Percentiles rank a stretch among this genome's conserved stretches.
Conservation (phyloP, 192 early-diverging fungal species). For the Linnemannia schmuckeri region DNA sequence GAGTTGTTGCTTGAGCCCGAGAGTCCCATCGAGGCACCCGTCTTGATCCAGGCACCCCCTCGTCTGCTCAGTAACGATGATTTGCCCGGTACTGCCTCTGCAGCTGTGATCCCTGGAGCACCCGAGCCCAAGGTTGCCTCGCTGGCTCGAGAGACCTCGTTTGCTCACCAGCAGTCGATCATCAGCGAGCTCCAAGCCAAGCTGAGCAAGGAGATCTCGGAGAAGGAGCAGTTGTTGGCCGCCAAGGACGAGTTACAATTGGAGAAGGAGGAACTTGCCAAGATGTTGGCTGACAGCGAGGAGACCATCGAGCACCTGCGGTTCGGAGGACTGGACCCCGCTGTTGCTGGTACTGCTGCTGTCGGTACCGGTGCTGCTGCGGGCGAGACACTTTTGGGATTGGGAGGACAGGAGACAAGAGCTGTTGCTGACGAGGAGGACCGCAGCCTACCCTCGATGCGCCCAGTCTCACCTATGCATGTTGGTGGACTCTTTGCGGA, state of each 20-base stretch:
- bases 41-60: slow-evolving; percentile 43
- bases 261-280: slow-evolving; percentile 66
- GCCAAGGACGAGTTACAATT: slow-evolving; percentile 37
- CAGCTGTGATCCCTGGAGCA: background rate
- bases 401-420: background rate
- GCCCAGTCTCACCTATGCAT: slow-evolving; percentile 14
- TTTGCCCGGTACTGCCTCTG: background rate
- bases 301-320: slow-evolving; percentile 69
- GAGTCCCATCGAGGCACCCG: slow-evolving; percentile 30
- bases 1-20: slow-evolving; percentile 14
- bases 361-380: background rate
- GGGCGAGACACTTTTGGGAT: background rate
- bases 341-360: background rate
- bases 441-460: background rate
- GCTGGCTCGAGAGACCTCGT: slow-evolving; percentile 53
- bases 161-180: slow-evolving; percentile 65
- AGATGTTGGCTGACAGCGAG: slow-evolving; percentile 66
- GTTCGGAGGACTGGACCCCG: slow-evolving; percentile 15
- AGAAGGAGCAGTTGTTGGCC: slow-evolving; percentile 51
- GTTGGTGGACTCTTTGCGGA: slow-evolving; percentile 52
- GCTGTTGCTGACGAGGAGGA: background rate
- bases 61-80: slow-evolving; percentile 27
- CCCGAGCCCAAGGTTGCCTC: slow-evolving; percentile 40
- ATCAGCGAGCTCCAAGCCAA: slow-evolving; percentile 66
- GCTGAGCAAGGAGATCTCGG: slow-evolving; percentile 66